A percentile compares a stretch with the other conserved stretches of the same genome.
These are phyloP conservation scores for Gracilaria caudata DNA, from an alignment of 23 red algal species.

Conservation along the genomic window DNA sequence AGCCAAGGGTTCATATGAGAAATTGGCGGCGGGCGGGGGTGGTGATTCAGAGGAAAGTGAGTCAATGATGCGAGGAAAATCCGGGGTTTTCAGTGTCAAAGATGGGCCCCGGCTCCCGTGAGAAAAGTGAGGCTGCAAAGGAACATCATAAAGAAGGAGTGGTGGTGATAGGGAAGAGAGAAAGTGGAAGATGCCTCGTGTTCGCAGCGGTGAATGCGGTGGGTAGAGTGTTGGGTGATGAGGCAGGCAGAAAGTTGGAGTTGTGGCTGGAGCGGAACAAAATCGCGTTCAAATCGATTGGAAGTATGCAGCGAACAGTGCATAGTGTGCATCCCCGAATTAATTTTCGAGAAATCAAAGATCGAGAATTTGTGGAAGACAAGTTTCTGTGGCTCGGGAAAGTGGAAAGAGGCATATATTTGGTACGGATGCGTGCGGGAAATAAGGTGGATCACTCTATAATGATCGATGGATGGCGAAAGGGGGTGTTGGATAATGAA, in stretches of 20 bases:
- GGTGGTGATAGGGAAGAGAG: neutral
- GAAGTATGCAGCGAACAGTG: constrained; percentile 9
- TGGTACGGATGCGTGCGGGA: constrained; percentile 1
- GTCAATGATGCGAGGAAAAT: neutral
- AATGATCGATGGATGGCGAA: constrained; percentile 1
- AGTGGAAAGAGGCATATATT: neutral
- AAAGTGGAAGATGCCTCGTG: neutral
- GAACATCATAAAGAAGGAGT: neutral
- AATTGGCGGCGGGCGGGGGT: neutral
- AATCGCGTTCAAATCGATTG: neutral
- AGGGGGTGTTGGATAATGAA: constrained; percentile 24
- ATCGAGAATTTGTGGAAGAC: neutral
- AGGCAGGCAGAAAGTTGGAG: neutral
- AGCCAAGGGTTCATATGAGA: neutral
- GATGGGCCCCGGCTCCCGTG: constrained; percentile 2
- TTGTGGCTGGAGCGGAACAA: neutral
- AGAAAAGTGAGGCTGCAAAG: neutral
- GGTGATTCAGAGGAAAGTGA: neutral
- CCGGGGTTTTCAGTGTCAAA: constrained; percentile 26
- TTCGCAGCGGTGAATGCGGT: constrained; percentile 27
- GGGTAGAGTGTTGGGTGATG: neutral
- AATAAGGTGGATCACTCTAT: constrained; percentile 25
- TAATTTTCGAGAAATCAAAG: constrained; percentile 16
- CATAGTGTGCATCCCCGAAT: neutral
- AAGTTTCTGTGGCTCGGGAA: constrained; percentile 16